Evolutionary conservation across 306 rosid species (phyloP).

Genomic region (Sicyos edulis): DNA sequence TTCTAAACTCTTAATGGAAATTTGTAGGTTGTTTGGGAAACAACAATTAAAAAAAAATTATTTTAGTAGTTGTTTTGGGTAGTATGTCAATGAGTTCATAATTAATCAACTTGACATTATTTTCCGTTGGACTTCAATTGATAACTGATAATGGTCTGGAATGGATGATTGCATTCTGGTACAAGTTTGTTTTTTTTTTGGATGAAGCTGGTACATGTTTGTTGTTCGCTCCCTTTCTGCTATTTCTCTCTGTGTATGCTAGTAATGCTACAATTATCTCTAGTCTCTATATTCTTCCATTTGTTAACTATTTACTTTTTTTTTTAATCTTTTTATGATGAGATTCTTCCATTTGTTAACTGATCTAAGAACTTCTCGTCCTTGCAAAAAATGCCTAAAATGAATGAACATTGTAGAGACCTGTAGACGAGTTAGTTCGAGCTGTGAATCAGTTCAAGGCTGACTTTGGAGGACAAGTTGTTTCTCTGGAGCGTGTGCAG

Average conservation of each 20-base stretch:
- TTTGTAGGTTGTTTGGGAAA: not conserved
- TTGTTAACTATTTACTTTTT: too few relatives aligned
- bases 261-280: not conserved
- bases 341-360: constrained; percentile 3
- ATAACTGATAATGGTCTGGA: not conserved
- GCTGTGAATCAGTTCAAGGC: constrained; percentile 88
- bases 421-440: constrained; percentile 77
- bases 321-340: too few relatives aligned
- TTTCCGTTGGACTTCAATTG: not conserved
- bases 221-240: constrained; percentile 7
- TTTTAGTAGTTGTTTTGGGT: not conserved
- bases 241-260: not conserved
- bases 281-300: not conserved
- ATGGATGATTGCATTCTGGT: constrained; percentile 5
- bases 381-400: constrained; percentile 14
- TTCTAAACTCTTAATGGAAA: not conserved
- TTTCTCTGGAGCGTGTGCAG: constrained; percentile 89
- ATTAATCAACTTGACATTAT: not conserved
- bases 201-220: constrained; percentile 12
- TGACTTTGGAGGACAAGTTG: constrained; percentile 85
- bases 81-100: not conserved
- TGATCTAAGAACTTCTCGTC: not conserved
- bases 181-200: constrained; percentile 9
- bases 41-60: not conserved
- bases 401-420: constrained; percentile 42